Evolutionary conservation across 257 asterid species (phyloP), one percentile per base, ranked within the genome.

Genomic region (Solanum verrucosum): DNA sequence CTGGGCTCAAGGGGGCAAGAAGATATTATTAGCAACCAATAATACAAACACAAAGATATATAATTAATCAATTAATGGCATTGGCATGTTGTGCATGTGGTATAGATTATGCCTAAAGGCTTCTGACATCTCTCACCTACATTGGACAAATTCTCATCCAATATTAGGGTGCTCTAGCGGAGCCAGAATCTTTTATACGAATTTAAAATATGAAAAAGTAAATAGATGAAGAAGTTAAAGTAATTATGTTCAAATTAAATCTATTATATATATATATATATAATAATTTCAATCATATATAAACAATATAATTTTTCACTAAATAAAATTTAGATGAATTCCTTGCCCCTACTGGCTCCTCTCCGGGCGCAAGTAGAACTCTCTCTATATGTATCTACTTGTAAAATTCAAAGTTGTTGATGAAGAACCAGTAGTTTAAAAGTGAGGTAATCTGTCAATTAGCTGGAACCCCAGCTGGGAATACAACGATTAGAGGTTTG

Each of bases 181-280:
- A 10, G 7, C 0, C 31, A n/a, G 7, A 9, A 63, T 63, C 3
- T 63, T 10, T 2, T 9, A 0, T 63, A 10, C 0, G 0, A 1
- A 0, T 3, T 63, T n/a, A 23, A 63, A n/a, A 63, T 9, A 0
- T 63, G 3, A 63, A 63, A 60, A 63, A 10, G 11, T 4, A n/a
- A 63, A 63, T 63, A 9, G 6, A 63, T 2, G 7, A 63, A 10
- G 15, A 63, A 63, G 16, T 63, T 5, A 63, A 63, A 23, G 29
- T 49, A 49, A 16, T 16, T 9, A 23, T 29, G 1, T 4, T 20
- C 25, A 56, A 56, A 15, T 49, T 49, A 49, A 14, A 46, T 14
- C 6, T 56, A 56, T 1, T 56, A 52, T 52, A 52, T 52, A 16
- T 49, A 4, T 44, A 44, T 44, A 44, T 2, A 8, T 9, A 13